These are phyloP conservation scores for Rhodotorula kratochvilovae DNA, from an alignment of 768 basidiomycete species.

Conservation along the genomic window DNA sequence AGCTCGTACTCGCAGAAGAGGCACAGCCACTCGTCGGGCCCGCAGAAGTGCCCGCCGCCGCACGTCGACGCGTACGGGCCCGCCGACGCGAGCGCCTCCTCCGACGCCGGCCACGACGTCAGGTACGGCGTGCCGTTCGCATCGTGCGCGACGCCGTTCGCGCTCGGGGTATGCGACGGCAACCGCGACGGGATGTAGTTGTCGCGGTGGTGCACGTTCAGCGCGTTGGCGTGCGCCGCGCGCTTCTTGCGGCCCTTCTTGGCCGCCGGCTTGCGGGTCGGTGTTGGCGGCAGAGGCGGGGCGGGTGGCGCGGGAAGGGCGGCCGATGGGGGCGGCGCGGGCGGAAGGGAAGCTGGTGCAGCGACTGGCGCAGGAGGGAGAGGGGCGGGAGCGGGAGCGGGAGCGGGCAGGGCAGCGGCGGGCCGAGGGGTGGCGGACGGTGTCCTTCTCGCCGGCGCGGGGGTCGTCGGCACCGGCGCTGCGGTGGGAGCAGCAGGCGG, in stretches of 20 bases:
- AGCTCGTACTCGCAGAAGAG: slow-evolving; percentile 87
- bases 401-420: not conserved
- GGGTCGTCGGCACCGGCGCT: not conserved
- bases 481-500: not conserved
- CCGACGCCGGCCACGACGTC: slow-evolving; percentile 36
- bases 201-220: slow-evolving; percentile 88
- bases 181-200: slow-evolving; percentile 87
- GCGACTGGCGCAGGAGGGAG: not conserved
- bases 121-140: slow-evolving; percentile 43
- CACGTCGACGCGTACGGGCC: slow-evolving; percentile 31
- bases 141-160: slow-evolving; percentile 60
- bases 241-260: slow-evolving; percentile 87
- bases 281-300: slow-evolving; percentile 1
- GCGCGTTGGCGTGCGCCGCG: slow-evolving; percentile 80
- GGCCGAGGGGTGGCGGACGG: not conserved
- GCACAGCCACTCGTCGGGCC: slow-evolving; percentile 87
- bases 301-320: not conserved
- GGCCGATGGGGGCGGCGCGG: not conserved
- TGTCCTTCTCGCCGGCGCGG: not conserved
- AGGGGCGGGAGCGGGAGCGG: not conserved
- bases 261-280: slow-evolving; percentile 28
- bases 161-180: slow-evolving; percentile 51
- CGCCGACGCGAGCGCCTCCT: slow-evolving; percentile 37
- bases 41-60: slow-evolving; percentile 51
- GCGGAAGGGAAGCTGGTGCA: slow-evolving; percentile 6